These are phyloP conservation scores for Starmerella asiatica DNA, from an alignment of 805 yeast genomes.

Conservation along the genomic window DNA sequence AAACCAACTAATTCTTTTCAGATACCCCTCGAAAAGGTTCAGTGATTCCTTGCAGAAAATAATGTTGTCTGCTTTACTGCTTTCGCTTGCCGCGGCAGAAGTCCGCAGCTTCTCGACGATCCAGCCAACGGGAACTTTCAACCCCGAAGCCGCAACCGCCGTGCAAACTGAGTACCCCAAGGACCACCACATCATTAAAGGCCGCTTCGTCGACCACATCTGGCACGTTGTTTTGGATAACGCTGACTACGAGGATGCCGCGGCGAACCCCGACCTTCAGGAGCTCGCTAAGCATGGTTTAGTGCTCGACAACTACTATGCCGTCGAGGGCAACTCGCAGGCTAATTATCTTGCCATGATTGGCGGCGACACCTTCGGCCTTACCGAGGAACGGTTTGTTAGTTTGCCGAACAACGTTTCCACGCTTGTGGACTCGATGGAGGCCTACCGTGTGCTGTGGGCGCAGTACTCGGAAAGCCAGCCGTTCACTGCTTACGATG, in stretches of 20 bases:
- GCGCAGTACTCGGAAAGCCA: conserved; percentile 40
- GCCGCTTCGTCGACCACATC: conserved; percentile 23
- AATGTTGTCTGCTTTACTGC: conserved; percentile 13
- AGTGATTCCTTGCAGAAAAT: too few species aligned
- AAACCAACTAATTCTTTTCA: too few species aligned
- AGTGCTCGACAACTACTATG: conserved; percentile 38
- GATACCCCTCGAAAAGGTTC: too few species aligned
- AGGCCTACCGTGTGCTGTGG: conserved; percentile 36
- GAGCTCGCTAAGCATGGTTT: conserved; percentile 35
- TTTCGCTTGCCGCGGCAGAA: conserved; percentile 17
- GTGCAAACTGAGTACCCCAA: conserved; percentile 24
- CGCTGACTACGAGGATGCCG: conserved; percentile 40
- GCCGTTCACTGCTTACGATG: conserved; percentile 41
- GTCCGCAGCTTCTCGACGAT: conserved; percentile 21
- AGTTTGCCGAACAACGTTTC: conserved; percentile 36
- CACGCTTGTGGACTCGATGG: conserved; percentile 36
- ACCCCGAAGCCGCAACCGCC: conserved; percentile 24
- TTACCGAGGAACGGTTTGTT: conserved; percentile 35
- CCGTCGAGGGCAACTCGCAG: conserved; percentile 41
- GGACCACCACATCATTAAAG: conserved; percentile 23
- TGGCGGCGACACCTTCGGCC: conserved; percentile 40
- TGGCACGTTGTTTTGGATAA: conserved; percentile 39
- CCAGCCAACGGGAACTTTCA: conserved; percentile 22
- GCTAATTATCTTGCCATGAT: conserved; percentile 40
- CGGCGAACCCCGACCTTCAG: conserved; percentile 33